Conservation (phyloP, 441 rosid species). For the Gossypium laxum region DNA sequence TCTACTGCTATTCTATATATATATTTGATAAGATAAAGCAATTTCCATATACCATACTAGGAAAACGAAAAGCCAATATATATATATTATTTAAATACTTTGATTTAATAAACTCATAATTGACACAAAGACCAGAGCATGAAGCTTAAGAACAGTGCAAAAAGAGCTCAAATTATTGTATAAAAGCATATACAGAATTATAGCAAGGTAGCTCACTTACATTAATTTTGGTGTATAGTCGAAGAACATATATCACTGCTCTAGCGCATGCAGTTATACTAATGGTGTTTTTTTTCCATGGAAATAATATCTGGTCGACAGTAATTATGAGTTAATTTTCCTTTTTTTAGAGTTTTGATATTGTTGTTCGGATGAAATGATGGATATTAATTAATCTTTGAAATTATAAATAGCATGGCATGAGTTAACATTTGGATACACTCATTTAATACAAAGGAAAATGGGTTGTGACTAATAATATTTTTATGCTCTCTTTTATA, state of each 20-base stretch:
- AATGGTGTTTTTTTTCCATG: too few relatives aligned
- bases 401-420: too few relatives aligned
- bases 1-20: too few relatives aligned
- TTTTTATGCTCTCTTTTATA: background rate
- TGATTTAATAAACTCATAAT: background rate
- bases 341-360: too few relatives aligned
- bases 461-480: background rate
- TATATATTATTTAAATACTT: background rate
- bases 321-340: too few relatives aligned
- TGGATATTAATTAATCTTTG: background rate
- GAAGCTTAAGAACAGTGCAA: background rate
- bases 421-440: background rate
- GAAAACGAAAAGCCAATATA: background rate
- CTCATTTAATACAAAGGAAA: background rate
- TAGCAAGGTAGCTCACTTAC: too few relatives aligned
- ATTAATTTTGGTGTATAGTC: too few relatives aligned
- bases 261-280: too few relatives aligned
- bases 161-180: too few relatives aligned
- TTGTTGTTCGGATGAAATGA: background rate
- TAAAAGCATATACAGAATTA: too few relatives aligned
- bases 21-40: background rate
- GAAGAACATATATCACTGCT: too few relatives aligned
- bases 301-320: too few relatives aligned
- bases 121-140: background rate
- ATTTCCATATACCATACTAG: background rate